These are phyloP conservation scores for Lipomyces orientalis DNA, from an alignment of 805 yeast species.

Conservation along the genomic window DNA sequence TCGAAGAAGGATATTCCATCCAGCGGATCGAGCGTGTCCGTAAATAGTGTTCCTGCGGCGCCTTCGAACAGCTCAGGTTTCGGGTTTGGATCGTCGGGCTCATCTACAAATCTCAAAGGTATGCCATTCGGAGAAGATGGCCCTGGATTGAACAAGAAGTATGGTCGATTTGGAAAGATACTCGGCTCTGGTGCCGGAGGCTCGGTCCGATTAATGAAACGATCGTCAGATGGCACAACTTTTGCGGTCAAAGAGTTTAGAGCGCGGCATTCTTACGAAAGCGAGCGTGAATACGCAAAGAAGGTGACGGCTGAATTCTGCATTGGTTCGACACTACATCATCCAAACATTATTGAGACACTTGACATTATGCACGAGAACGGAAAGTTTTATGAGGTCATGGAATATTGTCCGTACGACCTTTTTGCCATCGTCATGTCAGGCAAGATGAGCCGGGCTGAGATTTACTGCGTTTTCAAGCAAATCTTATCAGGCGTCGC, in stretches of 20 bases:
- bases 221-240: constrained; percentile 62
- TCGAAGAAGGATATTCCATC: constrained; percentile 42
- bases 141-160: constrained; percentile 59
- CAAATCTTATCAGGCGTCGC: constrained; percentile 78
- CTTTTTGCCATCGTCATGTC: constrained; percentile 93
- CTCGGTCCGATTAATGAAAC: constrained; percentile 78
- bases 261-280: constrained; percentile 64
- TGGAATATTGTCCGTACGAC: constrained; percentile 93
- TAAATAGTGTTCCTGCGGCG: constrained; percentile 20
- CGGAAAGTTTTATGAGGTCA: constrained; percentile 69
- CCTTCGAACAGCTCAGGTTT: constrained; percentile 10
- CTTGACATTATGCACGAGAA: constrained; percentile 77
- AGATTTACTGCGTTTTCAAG: constrained; percentile 78
- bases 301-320: constrained; percentile 84
- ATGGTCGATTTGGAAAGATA: constrained; percentile 74
- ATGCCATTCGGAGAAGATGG: constrained; percentile 51
- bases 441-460: constrained; percentile 72
- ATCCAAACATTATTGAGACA: constrained; percentile 81
- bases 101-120: constrained; percentile 35
- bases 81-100: constrained; percentile 21
- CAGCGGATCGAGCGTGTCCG: constrained; percentile 18
- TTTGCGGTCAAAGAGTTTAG: constrained; percentile 91
- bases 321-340: constrained; percentile 77
- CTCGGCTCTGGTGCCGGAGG: constrained; percentile 96
- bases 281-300: constrained; percentile 69